These are phyloP conservation scores for Breviolum minutum DNA, from an alignment of 73 alveolate species.

Conservation along the genomic window DNA sequence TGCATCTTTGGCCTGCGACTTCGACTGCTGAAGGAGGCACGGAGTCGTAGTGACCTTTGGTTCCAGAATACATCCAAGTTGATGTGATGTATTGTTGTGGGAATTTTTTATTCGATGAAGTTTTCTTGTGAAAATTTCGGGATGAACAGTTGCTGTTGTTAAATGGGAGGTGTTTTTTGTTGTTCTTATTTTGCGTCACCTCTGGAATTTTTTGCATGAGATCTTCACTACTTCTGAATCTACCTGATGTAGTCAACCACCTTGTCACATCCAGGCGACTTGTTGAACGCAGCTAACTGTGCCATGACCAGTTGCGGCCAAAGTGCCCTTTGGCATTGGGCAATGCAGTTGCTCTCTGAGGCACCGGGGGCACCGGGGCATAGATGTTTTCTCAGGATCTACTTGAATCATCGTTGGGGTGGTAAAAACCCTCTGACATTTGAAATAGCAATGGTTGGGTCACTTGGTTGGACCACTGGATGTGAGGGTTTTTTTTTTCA, in stretches of 20 bases:
- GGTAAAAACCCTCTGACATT: neutral
- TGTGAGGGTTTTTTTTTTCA: too few relatives aligned
- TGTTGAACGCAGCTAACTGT: neutral
- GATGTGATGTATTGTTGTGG: too few relatives aligned
- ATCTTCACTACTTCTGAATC: too few relatives aligned
- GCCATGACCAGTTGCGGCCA: conserved; percentile 18
- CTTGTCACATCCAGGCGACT: neutral
- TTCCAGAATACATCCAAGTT: neutral
- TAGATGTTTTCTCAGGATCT: too few relatives aligned
- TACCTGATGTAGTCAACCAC: neutral
- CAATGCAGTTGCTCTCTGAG: neutral
- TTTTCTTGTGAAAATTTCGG: neutral
- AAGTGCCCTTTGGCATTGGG: conserved; percentile 1
- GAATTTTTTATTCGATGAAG: neutral
- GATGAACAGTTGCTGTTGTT: too few relatives aligned
- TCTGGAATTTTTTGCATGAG: too few relatives aligned
- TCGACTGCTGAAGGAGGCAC: neutral
- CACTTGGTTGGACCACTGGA: neutral
- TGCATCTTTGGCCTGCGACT: conserved; percentile 19
- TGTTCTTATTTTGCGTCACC: neutral
- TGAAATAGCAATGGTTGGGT: neutral
- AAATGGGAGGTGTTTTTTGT: neutral
- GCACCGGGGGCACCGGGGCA: neutral
- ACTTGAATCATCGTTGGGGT: neutral
- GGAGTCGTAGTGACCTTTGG: neutral